Evolutionary conservation across 2,329 filamentous ascomycete genomes (phyloP), one percentile per base, ranked within the genome.

Genomic region (Penicillium sp.): DNA sequence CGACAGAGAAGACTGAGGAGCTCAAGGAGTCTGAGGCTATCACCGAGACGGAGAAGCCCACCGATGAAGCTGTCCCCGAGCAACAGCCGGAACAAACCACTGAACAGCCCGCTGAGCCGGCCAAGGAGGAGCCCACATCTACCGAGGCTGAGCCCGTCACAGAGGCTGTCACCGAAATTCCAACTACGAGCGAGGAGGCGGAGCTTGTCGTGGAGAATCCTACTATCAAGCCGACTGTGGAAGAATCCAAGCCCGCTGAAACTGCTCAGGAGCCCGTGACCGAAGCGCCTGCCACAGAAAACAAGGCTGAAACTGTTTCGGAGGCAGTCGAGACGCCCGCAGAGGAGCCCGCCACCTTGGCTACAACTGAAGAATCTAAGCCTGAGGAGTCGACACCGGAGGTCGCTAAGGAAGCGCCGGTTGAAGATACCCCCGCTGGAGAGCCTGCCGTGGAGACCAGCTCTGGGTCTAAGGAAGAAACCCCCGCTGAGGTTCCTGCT

Each of bases 371-470:
- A 40, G 56, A 55, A 37, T 46, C 54, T 2, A 49, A 53, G 49
- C 38, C 46, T 1, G 45, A 57, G 25, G 48, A 54, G 33, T 12
- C 44, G 6, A 38, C 39, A 12, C 31, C 29, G 15, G 54, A 49
- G 31, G 18, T 44, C 29, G 37, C 28, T 4, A 33, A 38, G 12
- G 51, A 46, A 18, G 47, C 55, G 40, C 45, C 55, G 13, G 50
- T 40, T 38, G 24, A 47, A 42, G 51, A 58, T 23, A 43, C 45
- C 15, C 23, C 47, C 25, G 42, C 39, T 6, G 56, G 46, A 24
- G 56, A 49, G 39, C 28, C 48, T 24, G 41, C 29, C 5, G 40
- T 39, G 18, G 70, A 75, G 44, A 62, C 74, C 52, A 71, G 67
- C 41, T 62, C 33, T 8, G 46, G 49, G 8, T 27, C 32, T n/a